Percentiles rank a stretch among this genome's conserved stretches.
Evolutionary conservation across 208 protist species (phyloP).

Genomic region (Leishmania amazonensis): DNA sequence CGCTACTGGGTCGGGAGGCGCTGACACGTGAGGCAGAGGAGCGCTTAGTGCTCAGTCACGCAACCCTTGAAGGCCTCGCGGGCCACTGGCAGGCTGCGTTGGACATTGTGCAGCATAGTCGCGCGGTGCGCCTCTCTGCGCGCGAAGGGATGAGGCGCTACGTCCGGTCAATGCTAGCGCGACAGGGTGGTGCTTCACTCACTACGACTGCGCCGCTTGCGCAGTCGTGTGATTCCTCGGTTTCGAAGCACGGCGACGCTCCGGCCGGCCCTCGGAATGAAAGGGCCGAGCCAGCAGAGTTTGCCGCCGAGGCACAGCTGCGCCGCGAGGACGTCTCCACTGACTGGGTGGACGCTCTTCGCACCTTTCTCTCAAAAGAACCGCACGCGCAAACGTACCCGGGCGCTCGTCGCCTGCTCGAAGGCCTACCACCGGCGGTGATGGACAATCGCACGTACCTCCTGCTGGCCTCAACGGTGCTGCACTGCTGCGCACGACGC

Average conservation of each 20-base stretch:
- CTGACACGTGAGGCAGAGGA: conserved; percentile 42
- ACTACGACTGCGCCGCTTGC: neutral
- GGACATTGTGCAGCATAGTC: conserved; percentile 34
- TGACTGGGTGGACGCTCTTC: conserved; percentile 14
- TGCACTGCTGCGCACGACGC: conserved; percentile 29
- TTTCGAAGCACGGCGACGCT: neutral
- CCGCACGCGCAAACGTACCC: conserved; percentile 41
- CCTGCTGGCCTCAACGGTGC: conserved; percentile 28
- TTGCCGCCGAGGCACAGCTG: neutral
- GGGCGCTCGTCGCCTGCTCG: conserved; percentile 39
- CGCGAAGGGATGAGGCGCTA: conserved; percentile 38
- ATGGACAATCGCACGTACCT: conserved; percentile 28
- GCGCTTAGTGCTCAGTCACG: conserved; percentile 48
- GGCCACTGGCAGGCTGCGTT: conserved; percentile 60
- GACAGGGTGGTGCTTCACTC: neutral
- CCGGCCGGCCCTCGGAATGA: neutral
- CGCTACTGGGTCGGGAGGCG: conserved; percentile 32
- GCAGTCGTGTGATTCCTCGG: neutral
- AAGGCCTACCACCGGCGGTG: conserved; percentile 22
- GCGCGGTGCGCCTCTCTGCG: conserved; percentile 51
- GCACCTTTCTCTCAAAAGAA: conserved; percentile 25
- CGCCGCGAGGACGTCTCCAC: neutral
- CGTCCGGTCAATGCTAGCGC: conserved; percentile 9
- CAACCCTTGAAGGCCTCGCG: conserved; percentile 32
- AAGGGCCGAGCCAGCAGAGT: neutral